Evolutionary conservation across 1,284 basidiomycete species (phyloP), one percentile per base, ranked within the genome.

Genomic region (Retiboletus fuscus): DNA sequence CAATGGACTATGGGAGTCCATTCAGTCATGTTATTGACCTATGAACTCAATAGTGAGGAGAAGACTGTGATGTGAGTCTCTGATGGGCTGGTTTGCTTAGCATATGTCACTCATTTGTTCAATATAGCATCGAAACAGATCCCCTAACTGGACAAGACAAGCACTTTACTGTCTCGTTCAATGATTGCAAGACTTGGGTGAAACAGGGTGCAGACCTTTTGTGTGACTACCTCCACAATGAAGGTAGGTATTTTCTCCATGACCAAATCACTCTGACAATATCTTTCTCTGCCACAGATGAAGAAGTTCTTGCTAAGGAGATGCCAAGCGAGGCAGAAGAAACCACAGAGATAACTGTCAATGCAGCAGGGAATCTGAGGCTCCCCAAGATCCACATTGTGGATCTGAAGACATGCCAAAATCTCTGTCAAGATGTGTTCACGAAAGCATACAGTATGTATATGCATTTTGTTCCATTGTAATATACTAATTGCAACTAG

Each of bases 381-480:
- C 60, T 67, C n/a, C 61, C 60, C 22, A 13, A n/a, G 5, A 24
- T 43, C 28, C 5, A n/a, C 10, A 26, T 26, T 10, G 6, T 30
- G 4, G 10, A 67, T 49, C 30, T 67, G 22, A 67, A 64, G 39
- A 16, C 39, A 22, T 26, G n/a, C 10, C 66, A 67, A 49, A 49
- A 67, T 64, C 47, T 41, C 22, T 18, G 28, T 22, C 1, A 10
- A 5, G 61, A 64, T n/a, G 26, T 67, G 4, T 67, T 67, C 28
- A 67, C n/a, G 4, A 67, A 64, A 64, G 60, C 49, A 53, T 67
- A 67, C 3, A 51, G 60, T 62, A 53, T 24, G 49, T 63, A 3
- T 8, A n/a, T n/a, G n/a, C 7, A 64, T 22, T 24, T 62, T 26
- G 5, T 26, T 61, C 18, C 20, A 28, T 24, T 24, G 39, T 51